These are phyloP conservation scores for Globisporangium irregulare DNA, from an alignment of 352 stramenopile genomes.

Conservation along the genomic window DNA sequence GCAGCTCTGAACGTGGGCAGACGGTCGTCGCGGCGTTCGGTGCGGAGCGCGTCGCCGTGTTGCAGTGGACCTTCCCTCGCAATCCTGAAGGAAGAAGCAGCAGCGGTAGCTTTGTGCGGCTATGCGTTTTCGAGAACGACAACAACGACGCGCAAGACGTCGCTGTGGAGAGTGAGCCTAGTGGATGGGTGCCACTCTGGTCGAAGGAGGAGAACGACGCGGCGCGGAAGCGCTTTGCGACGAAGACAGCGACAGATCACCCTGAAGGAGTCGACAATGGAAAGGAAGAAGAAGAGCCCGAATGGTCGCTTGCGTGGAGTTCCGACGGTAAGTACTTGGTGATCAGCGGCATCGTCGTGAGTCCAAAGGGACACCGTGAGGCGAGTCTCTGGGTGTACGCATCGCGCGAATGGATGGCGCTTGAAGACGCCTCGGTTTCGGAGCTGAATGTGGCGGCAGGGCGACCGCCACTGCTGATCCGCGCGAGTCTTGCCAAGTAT, in stretches of 20 bases:
- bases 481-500: constrained; percentile 29
- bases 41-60: constrained; percentile 26
- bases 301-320: constrained; percentile 52
- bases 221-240: constrained; percentile 8
- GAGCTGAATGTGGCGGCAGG: too few relatives aligned
- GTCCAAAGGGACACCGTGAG: constrained; percentile 19
- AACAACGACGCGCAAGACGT: background rate
- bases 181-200: background rate
- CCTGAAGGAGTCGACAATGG: background rate
- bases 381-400: constrained; percentile 47
- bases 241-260: constrained; percentile 1
- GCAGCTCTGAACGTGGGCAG: constrained; percentile 6
- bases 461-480: constrained; percentile 24
- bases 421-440: constrained; percentile 13
- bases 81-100: background rate
- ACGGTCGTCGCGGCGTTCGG: constrained; percentile 21
- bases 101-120: background rate
- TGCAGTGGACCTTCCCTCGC: constrained; percentile 10
- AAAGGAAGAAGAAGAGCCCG: background rate
- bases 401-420: constrained; percentile 30
- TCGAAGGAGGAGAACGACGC: constrained; percentile 7
- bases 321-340: constrained; percentile 49
- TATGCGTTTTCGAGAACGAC: background rate
- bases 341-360: constrained; percentile 29
- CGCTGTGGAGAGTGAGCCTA: background rate